Evolutionary conservation across 176 grass and related monocot genomes (phyloP), one percentile per base, ranked within the genome.

Genomic region (Oropetium thomaeum): DNA sequence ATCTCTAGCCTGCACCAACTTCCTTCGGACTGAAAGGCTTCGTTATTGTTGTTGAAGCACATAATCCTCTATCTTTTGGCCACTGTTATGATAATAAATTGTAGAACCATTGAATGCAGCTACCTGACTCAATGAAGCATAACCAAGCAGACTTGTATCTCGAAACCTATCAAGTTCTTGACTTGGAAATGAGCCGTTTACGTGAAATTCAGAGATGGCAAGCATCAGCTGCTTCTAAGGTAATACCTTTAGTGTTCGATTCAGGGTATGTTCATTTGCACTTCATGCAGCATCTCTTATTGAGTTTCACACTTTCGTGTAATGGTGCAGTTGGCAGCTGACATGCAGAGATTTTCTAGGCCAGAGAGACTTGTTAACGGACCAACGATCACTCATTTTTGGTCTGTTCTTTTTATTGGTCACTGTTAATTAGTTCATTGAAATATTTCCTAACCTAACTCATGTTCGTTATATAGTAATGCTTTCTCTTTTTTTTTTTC

Each of bases 141-240:
- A 97, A 65, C 67, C 95, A 97, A 93, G 91, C 87, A 45, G 95
- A 97, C 60, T 73, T 97, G 37, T 97, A 97, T 76, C 79, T 97
- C 3, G 95, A 97, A 85, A 97, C 95, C 8, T 97, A 97, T 79
- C 95, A 93, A 85, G 95, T 97, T 77, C 79, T 97, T 68, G 95
- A 97, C 84, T 73, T 86, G 84, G 95, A 97, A 82, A 97, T 97
- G 95, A 97, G 95, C 45, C 95, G 91, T 65, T 80, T 97, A 80
- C 88, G 95, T 62, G 95, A 97, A 93, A 97, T 97, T 85, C 95
- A 97, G 81, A 89, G 95, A 84, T 97, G 95, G 95, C 95, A 97
- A 92, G 86, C 91, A 74, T 97, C 95, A 76, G 84, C 95, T 83
- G 95, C 95, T 85, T 92, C 95, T 42, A 97, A 97, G 92, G 95